Conservation (phyloP, 2,329 filamentous ascomycete species). For the Apiospora saccharicola region DNA sequence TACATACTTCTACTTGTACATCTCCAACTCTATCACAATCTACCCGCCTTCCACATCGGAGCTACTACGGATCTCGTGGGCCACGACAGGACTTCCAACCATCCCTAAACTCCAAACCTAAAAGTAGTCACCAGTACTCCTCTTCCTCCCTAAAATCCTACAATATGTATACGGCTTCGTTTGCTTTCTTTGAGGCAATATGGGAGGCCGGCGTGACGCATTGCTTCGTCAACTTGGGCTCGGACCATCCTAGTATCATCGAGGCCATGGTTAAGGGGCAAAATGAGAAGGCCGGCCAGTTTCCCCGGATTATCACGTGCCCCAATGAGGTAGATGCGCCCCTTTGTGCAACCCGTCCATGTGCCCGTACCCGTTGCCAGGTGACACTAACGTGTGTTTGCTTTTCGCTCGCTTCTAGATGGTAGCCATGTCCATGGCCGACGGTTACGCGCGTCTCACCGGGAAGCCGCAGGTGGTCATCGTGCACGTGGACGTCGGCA, state of each 20-base stretch:
- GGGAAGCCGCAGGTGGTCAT: conserved; percentile 79
- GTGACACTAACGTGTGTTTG: conserved; percentile 1
- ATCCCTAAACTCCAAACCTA: conserved; percentile 1
- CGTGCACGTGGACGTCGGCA: conserved; percentile 83
- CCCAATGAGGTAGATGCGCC: conserved; percentile 71
- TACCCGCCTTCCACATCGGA: neutral
- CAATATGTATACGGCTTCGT: conserved; percentile 67
- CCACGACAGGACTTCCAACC: neutral
- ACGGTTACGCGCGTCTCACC: conserved; percentile 78
- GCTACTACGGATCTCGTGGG: neutral
- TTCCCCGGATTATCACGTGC: conserved; percentile 79
- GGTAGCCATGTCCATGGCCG: conserved; percentile 85
- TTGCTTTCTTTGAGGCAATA: conserved; percentile 68
- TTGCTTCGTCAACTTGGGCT: conserved; percentile 71
- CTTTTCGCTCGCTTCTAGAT: conserved; percentile 58
- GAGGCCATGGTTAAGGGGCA: conserved; percentile 83
- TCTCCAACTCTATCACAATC: neutral
- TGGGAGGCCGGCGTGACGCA: conserved; percentile 46
- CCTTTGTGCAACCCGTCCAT: neutral
- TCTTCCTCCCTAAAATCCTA: conserved; percentile 26
- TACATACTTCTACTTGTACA: conserved; percentile 7
- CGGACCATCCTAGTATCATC: conserved; percentile 78
- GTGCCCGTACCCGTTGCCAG: neutral
- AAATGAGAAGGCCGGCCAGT: conserved; percentile 68
- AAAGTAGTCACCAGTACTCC: conserved; percentile 23